Evolutionary conservation across 2,329 filamentous ascomycete genomes (phyloP).

Genomic region (Berkeleyomyces rouxiae): DNA sequence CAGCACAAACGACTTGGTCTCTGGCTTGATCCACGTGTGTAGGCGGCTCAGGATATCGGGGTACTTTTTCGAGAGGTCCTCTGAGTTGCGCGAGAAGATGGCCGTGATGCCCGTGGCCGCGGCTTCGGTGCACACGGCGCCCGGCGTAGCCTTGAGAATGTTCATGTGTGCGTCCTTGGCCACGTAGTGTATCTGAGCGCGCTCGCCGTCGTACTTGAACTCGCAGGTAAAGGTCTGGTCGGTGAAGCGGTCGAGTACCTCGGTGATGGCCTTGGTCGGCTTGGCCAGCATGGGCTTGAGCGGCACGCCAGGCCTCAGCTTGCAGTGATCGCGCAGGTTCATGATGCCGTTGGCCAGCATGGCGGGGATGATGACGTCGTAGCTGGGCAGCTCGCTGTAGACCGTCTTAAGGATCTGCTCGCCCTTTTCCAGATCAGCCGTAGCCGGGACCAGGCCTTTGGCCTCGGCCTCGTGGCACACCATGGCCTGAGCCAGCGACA

Average conservation of each 20-base stretch:
- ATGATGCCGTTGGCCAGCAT: slow-evolving; percentile 76
- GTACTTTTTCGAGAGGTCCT: slow-evolving; percentile 94
- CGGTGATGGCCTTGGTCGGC: slow-evolving; percentile 93
- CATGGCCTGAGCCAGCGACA: slow-evolving; percentile 76
- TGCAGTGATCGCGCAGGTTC: slow-evolving; percentile 69
- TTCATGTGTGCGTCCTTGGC: slow-evolving; percentile 59
- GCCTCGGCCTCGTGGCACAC: slow-evolving; percentile 65
- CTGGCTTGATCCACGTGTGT: slow-evolving; percentile 72
- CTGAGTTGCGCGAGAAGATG: slow-evolving; percentile 94
- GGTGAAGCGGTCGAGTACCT: slow-evolving; percentile 92
- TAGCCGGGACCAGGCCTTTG: slow-evolving; percentile 52
- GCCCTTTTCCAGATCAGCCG: slow-evolving; percentile 64
- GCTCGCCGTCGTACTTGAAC: slow-evolving; percentile 96
- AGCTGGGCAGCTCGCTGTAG: slow-evolving; percentile 86
- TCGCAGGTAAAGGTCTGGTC: slow-evolving; percentile 93
- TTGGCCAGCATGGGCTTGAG: slow-evolving; percentile 98
- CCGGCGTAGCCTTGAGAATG: slow-evolving; percentile 43
- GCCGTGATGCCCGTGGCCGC: slow-evolving; percentile 54
- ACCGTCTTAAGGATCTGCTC: slow-evolving; percentile 79
- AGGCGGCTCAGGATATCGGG: slow-evolving; percentile 86
- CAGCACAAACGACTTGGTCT: slow-evolving; percentile 89
- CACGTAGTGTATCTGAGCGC: slow-evolving; percentile 97
- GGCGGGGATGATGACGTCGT: slow-evolving; percentile 83
- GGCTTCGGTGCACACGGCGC: slow-evolving; percentile 47
- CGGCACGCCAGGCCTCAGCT: slow-evolving; percentile 81